These are phyloP conservation scores for Amanita pseudoporphyria DNA, from an alignment of 768 basidiomycete genomes.

Conservation along the genomic window DNA sequence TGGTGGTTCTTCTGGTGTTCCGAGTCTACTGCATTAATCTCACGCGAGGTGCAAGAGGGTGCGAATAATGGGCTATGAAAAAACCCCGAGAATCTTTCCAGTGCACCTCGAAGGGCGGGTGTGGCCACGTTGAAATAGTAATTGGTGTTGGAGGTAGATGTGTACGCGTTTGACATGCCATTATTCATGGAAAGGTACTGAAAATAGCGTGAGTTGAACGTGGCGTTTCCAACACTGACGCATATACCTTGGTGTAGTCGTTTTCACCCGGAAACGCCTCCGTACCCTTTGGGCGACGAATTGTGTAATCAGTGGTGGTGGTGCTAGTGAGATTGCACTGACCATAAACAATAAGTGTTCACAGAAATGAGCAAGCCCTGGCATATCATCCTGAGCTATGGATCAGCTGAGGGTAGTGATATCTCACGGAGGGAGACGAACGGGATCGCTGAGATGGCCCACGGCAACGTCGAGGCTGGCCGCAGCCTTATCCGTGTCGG, in stretches of 20 bases:
- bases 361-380: constrained; percentile 90
- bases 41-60: constrained; percentile 76
- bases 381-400: constrained; percentile 64
- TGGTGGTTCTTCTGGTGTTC: constrained; percentile 97
- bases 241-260: constrained; percentile 76
- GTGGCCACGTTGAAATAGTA: constrained; percentile 72
- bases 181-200: constrained; percentile 77
- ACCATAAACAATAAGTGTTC: constrained; percentile 97
- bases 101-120: constrained; percentile 52
- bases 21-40: constrained; percentile 93
- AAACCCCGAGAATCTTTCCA: constrained; percentile 75
- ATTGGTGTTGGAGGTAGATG: constrained; percentile 86
- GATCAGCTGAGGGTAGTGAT: constrained; percentile 1
- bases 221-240: not conserved
- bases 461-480: constrained; percentile 93
- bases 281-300: constrained; percentile 45
- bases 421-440: constrained; percentile 27
- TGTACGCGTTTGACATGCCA: constrained; percentile 87
- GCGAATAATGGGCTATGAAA: constrained; percentile 91
- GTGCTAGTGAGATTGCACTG: constrained; percentile 15
- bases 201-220: constrained; percentile 5
- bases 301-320: not conserved
- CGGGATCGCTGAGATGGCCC: constrained; percentile 90
- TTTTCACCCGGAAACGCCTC: constrained; percentile 85
- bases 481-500: constrained; percentile 85